These are phyloP conservation scores for Paramecium primaurelia DNA, from an alignment of 73 alveolate genomes.

Conservation along the genomic window DNA sequence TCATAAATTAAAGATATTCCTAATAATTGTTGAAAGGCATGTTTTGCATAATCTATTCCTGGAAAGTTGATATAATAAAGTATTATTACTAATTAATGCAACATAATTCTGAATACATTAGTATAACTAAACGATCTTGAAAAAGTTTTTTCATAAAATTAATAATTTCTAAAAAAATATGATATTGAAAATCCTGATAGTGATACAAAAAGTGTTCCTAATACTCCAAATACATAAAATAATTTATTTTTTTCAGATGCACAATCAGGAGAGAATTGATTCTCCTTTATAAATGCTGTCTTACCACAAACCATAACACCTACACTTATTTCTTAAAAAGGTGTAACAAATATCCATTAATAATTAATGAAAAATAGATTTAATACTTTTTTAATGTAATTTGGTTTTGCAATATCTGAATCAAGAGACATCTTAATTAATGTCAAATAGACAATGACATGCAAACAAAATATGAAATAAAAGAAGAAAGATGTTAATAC, in stretches of 20 bases:
- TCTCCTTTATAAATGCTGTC: not conserved
- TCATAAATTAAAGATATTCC: not conserved
- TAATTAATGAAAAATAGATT: conserved; percentile 6
- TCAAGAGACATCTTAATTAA: not conserved
- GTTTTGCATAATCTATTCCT: not conserved
- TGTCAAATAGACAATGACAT: not conserved
- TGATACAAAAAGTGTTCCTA: not conserved
- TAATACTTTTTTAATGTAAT: not conserved
- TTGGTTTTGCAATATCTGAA: not conserved
- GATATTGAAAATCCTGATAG: not conserved
- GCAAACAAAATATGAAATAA: not conserved
- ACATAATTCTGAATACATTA: not conserved
- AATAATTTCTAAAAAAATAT: conserved; percentile 1
- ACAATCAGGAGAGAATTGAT: not conserved
- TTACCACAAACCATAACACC: conserved; percentile 29
- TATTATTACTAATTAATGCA: not conserved
- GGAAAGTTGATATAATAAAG: not conserved
- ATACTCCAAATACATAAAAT: not conserved
- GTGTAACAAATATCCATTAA: conserved; percentile 13
- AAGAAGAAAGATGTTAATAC: not conserved
- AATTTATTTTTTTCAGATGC: not conserved
- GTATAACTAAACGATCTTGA: not conserved
- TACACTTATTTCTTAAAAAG: conserved; percentile 14
- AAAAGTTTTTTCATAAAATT: not conserved
- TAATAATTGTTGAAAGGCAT: not conserved